phyloP scores from a whole-genome alignment of 192 early-diverging fungal genomes.

The Rhizophagus sp. region DNA sequence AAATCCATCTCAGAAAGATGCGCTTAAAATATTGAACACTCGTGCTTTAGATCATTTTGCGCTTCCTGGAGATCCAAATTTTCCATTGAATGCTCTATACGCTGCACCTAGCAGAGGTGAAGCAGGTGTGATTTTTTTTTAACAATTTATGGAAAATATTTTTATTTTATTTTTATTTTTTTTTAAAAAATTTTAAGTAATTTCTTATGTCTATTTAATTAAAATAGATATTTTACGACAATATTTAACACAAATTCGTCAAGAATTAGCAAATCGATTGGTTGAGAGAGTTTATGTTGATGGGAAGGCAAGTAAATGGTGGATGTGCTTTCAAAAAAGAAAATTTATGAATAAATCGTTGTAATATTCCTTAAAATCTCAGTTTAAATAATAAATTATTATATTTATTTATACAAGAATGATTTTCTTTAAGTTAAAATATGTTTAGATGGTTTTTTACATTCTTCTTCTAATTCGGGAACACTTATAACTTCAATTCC shows the following conservation, averaged over 20 bases:
- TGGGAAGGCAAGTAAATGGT: constrained; percentile 95
- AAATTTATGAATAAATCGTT: constrained; percentile 96
- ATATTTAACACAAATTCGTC: constrained; percentile 89
- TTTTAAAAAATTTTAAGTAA: neutral
- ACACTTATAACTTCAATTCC: constrained; percentile 81
- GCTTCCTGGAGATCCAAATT: constrained; percentile 89
- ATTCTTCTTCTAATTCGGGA: constrained; percentile 69
- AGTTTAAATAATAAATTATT: neutral
- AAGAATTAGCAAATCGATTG: constrained; percentile 81
- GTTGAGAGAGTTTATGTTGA: constrained; percentile 77
- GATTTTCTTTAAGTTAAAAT: constrained; percentile 44
- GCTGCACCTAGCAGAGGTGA: constrained; percentile 66
- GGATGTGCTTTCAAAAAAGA: constrained; percentile 98
- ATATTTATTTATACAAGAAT: neutral
- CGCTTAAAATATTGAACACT: constrained; percentile 74
- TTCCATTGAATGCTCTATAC: constrained; percentile 93
- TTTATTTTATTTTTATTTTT: neutral
- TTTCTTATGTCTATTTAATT: neutral
- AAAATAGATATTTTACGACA: constrained; percentile 80
- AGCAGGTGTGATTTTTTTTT: constrained; percentile 56
- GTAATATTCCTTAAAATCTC: constrained; percentile 29
- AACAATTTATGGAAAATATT: neutral
- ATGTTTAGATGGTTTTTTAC: constrained; percentile 44
- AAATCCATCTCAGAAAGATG: constrained; percentile 70
- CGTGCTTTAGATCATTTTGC: constrained; percentile 88